Conservation (phyloP, 352 stramenopile genomes). For the Pythium brachiatum region DNA sequence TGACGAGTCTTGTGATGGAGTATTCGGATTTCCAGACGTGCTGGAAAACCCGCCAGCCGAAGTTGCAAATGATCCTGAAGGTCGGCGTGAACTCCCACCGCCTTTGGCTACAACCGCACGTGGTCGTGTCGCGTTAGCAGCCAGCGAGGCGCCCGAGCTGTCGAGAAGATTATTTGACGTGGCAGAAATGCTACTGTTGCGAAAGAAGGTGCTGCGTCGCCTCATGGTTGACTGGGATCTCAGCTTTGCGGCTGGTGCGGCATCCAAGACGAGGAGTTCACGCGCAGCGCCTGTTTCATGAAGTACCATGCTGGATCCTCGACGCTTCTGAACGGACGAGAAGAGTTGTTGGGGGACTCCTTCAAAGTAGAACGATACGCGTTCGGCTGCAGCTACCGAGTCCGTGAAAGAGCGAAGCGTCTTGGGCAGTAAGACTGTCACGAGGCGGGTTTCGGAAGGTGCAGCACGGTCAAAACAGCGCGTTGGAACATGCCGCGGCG, state of each 20-base stretch:
- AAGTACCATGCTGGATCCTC: constrained; percentile 44
- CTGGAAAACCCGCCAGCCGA: background rate
- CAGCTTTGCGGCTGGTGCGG: constrained; percentile 28
- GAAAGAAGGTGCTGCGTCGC: constrained; percentile 44
- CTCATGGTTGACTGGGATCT: constrained; percentile 43
- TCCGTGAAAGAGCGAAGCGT: constrained; percentile 41
- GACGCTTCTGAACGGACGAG: constrained; percentile 30
- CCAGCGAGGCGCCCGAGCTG: constrained; percentile 14
- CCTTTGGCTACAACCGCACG: constrained; percentile 1
- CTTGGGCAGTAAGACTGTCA: constrained; percentile 54
- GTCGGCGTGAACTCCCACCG: constrained; percentile 6
- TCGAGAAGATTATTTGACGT: constrained; percentile 37
- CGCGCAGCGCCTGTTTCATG: constrained; percentile 44
- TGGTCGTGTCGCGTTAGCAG: constrained; percentile 5
- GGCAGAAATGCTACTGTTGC: constrained; percentile 50
- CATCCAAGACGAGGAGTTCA: constrained; percentile 41
- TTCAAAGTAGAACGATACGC: constrained; percentile 61
- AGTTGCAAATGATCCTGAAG: background rate
- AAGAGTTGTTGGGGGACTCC: constrained; percentile 36
- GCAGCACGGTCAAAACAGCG: constrained; percentile 36
- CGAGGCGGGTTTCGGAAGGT: constrained; percentile 37
- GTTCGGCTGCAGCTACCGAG: constrained; percentile 32
- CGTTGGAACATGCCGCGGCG: constrained; percentile 50
- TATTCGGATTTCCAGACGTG: background rate
- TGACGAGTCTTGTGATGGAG: background rate